Evolutionary conservation across 2,329 filamentous ascomycete genomes (phyloP), one percentile per base, ranked within the genome.

Genomic region (Orbilia javanica): DNA sequence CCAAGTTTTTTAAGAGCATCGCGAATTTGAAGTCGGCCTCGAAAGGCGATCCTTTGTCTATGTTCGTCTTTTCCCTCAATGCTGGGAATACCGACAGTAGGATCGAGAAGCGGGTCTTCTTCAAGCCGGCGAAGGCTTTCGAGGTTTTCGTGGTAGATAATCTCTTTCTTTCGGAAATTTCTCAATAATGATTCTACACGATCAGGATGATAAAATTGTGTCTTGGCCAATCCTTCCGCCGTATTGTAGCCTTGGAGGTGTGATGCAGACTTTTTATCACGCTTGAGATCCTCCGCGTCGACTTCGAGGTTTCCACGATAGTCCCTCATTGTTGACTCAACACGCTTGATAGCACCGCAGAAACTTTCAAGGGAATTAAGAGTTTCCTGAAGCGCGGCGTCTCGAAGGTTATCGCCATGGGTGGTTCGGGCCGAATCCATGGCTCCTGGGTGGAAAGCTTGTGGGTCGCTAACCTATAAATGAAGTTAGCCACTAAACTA

Each of bases 291-390:
- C 18, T 60, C 50, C 13, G 22, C 52, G 25, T 78, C 74, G 0
- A 78, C 25, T 10, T 67, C 63, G 50, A 78, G 52, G 22, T 44
- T 72, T 18, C 42, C 27, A 18, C 53, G 60, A 20, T 78, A 78
- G 44, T 67, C 62, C 13, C 53, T 50, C 66, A 78, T 50, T 3
- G 34, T 48, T 1, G 39, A 67, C 31, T 78, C 67, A n/a, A 78
- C 52, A 15, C 74, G 66, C 50, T 63, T 64, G 31, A 60, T 63
- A n/a, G 63, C 22, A 39, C 65, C 62, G 10, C 74, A 60, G 29
- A 78, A 52, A 1, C 52, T 46, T 11, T 68, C 67, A 20, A 69
- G 67, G n/a, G 67, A 78, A 27, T 53, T 36, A 22, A 78, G 65
- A 13, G 66, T 69, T 4, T 78, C 67, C 7, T 64, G 20, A 7